These are phyloP conservation scores for Taphrina communis DNA, from an alignment of 1,139 yeast genomes.

Conservation along the genomic window DNA sequence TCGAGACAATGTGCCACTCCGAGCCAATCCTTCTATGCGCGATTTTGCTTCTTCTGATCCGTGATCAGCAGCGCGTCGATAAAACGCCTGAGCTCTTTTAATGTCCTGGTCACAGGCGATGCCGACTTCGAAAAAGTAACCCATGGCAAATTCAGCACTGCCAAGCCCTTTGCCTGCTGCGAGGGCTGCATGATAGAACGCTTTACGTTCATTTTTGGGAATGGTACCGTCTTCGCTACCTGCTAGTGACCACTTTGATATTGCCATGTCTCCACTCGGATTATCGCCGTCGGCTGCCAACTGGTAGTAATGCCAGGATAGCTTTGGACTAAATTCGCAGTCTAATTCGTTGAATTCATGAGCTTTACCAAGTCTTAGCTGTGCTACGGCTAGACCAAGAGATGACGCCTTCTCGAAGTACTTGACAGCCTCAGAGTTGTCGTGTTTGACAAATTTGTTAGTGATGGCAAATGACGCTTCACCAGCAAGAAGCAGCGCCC, in stretches of 20 bases:
- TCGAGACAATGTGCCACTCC: constrained; percentile 22
- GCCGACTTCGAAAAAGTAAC: constrained; percentile 56
- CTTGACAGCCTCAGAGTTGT: constrained; percentile 58
- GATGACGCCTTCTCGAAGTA: constrained; percentile 54
- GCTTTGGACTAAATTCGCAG: constrained; percentile 50
- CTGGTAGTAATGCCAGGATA: constrained; percentile 54
- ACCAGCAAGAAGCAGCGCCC: constrained; percentile 52
- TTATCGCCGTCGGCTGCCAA: constrained; percentile 55
- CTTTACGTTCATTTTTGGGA: constrained; percentile 53
- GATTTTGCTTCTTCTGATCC: constrained; percentile 34
- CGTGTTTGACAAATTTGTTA: constrained; percentile 41
- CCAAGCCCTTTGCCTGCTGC: constrained; percentile 52
- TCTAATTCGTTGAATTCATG: constrained; percentile 54
- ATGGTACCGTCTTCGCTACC: constrained; percentile 52
- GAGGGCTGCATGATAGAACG: constrained; percentile 52
- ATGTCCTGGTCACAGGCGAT: constrained; percentile 62
- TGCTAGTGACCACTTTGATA: constrained; percentile 54
- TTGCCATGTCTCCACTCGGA: constrained; percentile 49
- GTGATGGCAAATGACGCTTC: constrained; percentile 49
- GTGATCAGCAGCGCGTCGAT: constrained; percentile 60
- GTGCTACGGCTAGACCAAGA: constrained; percentile 54
- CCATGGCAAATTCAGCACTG: constrained; percentile 55
- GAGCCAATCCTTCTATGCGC: constrained; percentile 28
- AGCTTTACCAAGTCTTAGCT: constrained; percentile 54
- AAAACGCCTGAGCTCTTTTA: constrained; percentile 61